Evolutionary conservation across 1,284 basidiomycete species (phyloP).

Genomic region (Trichosporon inkin): DNA sequence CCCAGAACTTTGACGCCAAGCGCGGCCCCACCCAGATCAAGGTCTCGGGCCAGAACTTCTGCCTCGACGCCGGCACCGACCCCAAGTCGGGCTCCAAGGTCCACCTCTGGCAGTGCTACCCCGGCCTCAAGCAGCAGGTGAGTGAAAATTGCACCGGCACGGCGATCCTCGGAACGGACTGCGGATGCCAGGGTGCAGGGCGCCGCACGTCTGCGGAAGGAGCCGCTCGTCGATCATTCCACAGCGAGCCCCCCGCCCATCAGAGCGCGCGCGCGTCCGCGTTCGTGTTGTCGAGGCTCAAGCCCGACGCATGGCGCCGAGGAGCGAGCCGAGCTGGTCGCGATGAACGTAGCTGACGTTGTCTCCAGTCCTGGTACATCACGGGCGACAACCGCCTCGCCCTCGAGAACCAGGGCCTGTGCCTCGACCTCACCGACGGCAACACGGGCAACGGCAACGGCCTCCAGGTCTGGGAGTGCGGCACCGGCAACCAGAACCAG

Average conservation of each 20-base stretch:
- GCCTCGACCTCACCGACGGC: constrained; percentile 36
- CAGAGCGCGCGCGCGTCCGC: no score
- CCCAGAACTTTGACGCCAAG: constrained; percentile 20
- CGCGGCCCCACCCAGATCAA: constrained; percentile 18
- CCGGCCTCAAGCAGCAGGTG: constrained; percentile 21
- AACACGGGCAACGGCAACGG: constrained; percentile 20
- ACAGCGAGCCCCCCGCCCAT: no score
- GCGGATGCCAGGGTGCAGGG: no score
- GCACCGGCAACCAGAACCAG: constrained; percentile 40
- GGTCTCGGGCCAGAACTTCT: constrained; percentile 34
- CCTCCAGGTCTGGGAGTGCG: constrained; percentile 26
- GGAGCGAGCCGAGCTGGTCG: background rate
- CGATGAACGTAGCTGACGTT: background rate
- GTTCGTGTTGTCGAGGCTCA: no score
- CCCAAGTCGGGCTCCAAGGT: constrained; percentile 23
- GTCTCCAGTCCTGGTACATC: constrained; percentile 25
- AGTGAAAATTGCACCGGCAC: background rate
- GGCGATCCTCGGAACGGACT: background rate
- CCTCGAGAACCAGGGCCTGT: constrained; percentile 25
- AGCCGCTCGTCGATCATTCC: no score
- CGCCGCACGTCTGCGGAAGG: no score
- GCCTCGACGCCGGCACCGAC: constrained; percentile 32
- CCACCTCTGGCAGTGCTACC: constrained; percentile 29
- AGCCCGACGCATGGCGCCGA: no score
- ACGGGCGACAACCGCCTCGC: constrained; percentile 25